These are phyloP conservation scores for Pyrenophora seminiperda DNA, from an alignment of 2,329 filamentous ascomycete genomes.

Conservation along the genomic window DNA sequence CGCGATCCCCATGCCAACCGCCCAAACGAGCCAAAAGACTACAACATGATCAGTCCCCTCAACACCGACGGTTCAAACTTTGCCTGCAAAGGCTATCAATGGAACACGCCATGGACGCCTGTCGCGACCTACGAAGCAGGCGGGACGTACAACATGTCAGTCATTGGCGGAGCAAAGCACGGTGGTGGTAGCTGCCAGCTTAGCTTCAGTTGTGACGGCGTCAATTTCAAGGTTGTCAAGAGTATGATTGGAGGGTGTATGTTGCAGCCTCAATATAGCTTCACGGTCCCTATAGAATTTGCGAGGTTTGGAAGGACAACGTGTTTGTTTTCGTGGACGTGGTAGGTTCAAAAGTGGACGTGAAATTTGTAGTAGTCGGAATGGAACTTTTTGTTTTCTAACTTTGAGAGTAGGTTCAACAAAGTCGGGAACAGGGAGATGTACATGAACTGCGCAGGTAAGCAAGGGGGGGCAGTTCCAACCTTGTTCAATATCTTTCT, in stretches of 20 bases:
- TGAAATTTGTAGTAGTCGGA: too few species aligned
- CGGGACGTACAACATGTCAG: conserved; percentile 64
- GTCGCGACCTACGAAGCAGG: conserved; percentile 69
- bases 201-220: conserved; percentile 73
- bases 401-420: conserved; percentile 66
- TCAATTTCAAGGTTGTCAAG: conserved; percentile 71
- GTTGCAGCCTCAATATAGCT: conserved; percentile 61
- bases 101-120: conserved; percentile 56
- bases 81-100: conserved; percentile 74
- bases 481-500: too few species aligned
- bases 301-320: not conserved
- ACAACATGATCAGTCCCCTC: conserved; percentile 73
- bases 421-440: conserved; percentile 77
- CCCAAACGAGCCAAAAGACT: conserved; percentile 61
- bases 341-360: conserved; percentile 12
- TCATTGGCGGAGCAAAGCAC: conserved; percentile 66
- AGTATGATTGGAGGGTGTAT: conserved; percentile 65
- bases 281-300: conserved; percentile 50
- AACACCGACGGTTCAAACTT: conserved; percentile 66
- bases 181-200: conserved; percentile 78
- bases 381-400: too few species aligned
- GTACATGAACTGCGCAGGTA: conserved; percentile 75
- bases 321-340: conserved; percentile 73
- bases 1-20: conserved; percentile 54
- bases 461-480: too few species aligned